Base-by-base conservation (phyloP, 2,329 filamentous ascomycete species). In the Truncatella angustata region DNA sequence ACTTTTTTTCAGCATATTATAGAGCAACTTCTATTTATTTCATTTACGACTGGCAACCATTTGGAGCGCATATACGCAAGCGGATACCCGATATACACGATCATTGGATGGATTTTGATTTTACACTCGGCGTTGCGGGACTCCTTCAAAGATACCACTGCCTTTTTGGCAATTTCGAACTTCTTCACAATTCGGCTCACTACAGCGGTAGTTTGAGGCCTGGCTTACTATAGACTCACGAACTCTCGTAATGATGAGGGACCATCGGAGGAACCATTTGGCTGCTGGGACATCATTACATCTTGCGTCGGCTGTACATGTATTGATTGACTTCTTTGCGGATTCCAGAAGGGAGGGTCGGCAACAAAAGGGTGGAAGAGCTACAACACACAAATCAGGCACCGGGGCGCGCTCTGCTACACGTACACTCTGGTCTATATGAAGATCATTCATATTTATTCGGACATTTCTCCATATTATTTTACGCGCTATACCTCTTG, bases 101-200 rank as follows among this genome's bases (percentile, higher is more conserved):
- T 24, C 20, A 44, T 28, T 44, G 53, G 60, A 50, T 52, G 60
- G 51, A 20, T 28, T 39, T 44, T 44, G 34, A 28, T 40, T 59
- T 58, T 35, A 54, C 58, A 60, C 56, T 49, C 52, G 63, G 63
- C 61, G 63, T 65, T 50, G 52, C 57, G 52, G 48, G 54, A 57
- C 40, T 52, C 57, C 42, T 54, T 56, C 51, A 58, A 64, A 63
- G 63, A 66, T 65, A 66, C 61, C 63, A 65, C 52, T 53, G 58
- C 58, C 55, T 61, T 56, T 42, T 50, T 39, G 55, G 57, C 52
- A 58, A 54, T 59, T 54, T 40, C 51, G 59, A 56, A 57, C 52
- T 50, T 51, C 55, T 55, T 43, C 21, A 52, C 55, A 54, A 55
- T 45, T 57, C 40, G 50, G 49, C 30, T 35, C 16, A 6, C 10